Evolutionary conservation across 2,329 filamentous ascomycete species (phyloP), one percentile per base, ranked within the genome.

Genomic region (Zymoseptoria tritici): DNA sequence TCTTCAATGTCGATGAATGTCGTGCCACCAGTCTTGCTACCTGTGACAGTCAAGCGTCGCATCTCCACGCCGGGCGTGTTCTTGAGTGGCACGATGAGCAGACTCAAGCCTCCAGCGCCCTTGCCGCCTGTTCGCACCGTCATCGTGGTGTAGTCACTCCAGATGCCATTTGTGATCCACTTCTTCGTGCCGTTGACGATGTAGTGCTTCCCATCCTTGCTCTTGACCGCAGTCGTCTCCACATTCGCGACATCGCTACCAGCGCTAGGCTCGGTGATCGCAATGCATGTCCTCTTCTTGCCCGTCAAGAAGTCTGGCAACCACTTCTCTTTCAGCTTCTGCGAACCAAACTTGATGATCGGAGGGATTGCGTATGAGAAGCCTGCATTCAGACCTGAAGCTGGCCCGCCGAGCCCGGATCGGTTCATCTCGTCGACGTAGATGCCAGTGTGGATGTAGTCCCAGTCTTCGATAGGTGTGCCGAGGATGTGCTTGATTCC

Each of bases 1-100:
- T 90, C 85, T 66, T 90, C 86, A 1, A 91, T 78, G 68, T 89
- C 86, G 66, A 90, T 90, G 71, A 84, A 90, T 0, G 88, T 89
- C 0, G 87, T 90, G 2, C 87, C 87, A 1, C 83, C 83, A 0
- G 81, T 79, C 52, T 83, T 78, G 62, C 85, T 82, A 0, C 88
- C 88, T 1, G 80, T 77, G 2, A 89, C 84, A 65, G 85, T 85
- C 59, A 90, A 75, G 9, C 85, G 78, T 2, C 87, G 80, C 82
- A 88, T 87, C 1, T 71, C 81, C 22, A 90, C 87, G 6, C 87
- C 87, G 4, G 20, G 20, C 3, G 0, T 83, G 9, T 11, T 84
- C 82, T 9, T 62, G 54, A 66, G 51, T n/a, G 64, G 64, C n/a
- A 66, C 64, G 22, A 66, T 52, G 20, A 66, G 21, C 42, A 66